These are phyloP conservation scores for Cucurbita ficifolia DNA, from an alignment of 306 rosid species.

Conservation along the genomic window DNA sequence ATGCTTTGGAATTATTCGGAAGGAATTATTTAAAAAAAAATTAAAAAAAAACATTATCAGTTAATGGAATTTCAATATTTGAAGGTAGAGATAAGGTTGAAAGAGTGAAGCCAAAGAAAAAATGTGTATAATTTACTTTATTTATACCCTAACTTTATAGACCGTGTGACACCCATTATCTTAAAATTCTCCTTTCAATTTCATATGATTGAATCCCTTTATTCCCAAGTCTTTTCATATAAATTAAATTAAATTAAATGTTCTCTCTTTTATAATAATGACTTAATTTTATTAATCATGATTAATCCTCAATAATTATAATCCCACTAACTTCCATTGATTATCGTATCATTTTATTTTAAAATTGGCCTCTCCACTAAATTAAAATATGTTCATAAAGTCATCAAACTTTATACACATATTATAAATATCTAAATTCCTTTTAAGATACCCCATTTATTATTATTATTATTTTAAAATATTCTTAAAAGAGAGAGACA, in stretches of 20 bases:
- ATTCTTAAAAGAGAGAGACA: neutral
- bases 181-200: neutral
- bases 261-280: no score
- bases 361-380: neutral
- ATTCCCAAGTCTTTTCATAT: neutral
- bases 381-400: neutral
- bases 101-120: slow-evolving; percentile 1
- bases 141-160: neutral
- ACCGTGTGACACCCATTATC: slow-evolving; percentile 11
- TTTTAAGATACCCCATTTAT: neutral
- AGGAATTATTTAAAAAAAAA: neutral
- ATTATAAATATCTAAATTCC: neutral
- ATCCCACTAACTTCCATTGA: slow-evolving; percentile 1
- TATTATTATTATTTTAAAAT: no score
- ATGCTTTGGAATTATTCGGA: neutral
- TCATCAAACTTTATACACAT: neutral
- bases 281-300: no score
- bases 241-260: no score
- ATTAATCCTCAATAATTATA: neutral
- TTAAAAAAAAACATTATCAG: neutral
- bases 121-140: no score
- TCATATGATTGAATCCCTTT: neutral
- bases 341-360: neutral
- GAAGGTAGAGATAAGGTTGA: neutral
- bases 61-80: neutral